Base-by-base conservation (phyloP, 768 basidiomycete species). In the Boletus edulis region DNA sequence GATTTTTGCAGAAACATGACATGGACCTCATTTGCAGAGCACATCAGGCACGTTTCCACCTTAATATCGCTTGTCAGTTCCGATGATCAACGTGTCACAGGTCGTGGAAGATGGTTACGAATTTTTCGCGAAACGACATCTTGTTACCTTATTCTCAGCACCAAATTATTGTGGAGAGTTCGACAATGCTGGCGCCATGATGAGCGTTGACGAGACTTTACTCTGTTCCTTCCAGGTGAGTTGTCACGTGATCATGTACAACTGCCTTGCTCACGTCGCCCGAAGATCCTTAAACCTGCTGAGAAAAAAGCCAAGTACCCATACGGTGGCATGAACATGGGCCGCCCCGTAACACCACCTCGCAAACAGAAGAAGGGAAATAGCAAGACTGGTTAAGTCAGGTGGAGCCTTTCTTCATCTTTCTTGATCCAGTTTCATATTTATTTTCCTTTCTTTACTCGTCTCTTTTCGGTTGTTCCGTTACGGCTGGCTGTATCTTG, bases 131-230 rank as follows among this genome's bases (percentile, higher is more conserved):
- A 98, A 98, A 76, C 82, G 96, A 61, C 94, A 96, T 76, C 75
- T 98, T 62, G 96, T 98, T 61, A 98, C 96, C 41, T 72, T 98
- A 43, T 98, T 98, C 78, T 96, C 94, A 22, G 96, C 96, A 49
- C 96, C 96, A 55, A 92, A 93, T 77, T 92, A 93, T 67, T 92
- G 89, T 64, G 90, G 93, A 60, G 91, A 98, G 77, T 99, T 99
- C 67, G 96, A 99, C 73, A 99, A 99, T 72, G 95, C 96, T 5
- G 96, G 96, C 37, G 96, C 96, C 34, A 99, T 99, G 96, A 99
- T 98, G 96, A 94, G 91, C 66, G 96, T 99, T 41, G 96, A 98
- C 66, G 96, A 98, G 75, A 97, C 96, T 10, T 73, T 98, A 61
- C 72, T 98, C 60, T 98, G 96, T 76, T 98, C 95, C 9, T 98